Evolutionary conservation across 768 basidiomycete genomes (phyloP), one percentile per base, ranked within the genome.

Genomic region (Pulveroboletus frians): DNA sequence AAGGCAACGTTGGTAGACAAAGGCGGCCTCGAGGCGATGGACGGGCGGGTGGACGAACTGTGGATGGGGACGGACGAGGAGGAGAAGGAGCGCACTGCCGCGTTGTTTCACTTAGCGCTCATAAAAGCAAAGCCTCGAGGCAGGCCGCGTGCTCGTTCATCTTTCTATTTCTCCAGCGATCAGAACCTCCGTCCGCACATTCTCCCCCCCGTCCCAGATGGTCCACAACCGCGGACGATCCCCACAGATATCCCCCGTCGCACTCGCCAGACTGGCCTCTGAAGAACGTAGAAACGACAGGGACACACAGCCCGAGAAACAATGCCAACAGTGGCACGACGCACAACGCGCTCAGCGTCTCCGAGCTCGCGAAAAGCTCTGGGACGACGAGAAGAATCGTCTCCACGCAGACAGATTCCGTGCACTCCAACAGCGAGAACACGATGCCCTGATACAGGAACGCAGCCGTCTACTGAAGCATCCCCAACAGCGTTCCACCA

Each of bases 341-440:
- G 59, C 68, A 23, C 71, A 69, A 52, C 62, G 72, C 35, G 49
- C 62, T 26, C 71, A 76, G 49, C 62, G 74, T 29, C 63, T 80
- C 42, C 69, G 60, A n/a, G 67, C 65, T 13, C 76, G 77, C 50
- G 76, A 76, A 58, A 62, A 63, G 29, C 70, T 72, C 43, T 80
- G 79, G 79, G 70, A 76, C 42, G 67, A 68, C 23, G 74, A 73
- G 55, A 78, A 74, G 65, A 59, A 65, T 21, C 64, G 73, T 9
- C 51, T 79, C 44, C 65, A 74, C 35, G 67, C 69, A 38, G 73
- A 76, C 47, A 65, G 66, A 41, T 51, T 66, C 14, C 57, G 64
- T 8, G 72, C 72, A 0, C 43, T 68, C 17, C 63, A 64, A n/a
- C 50, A 57, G 43, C 63, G 69, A 26, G 73, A 71, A 39, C 61